Percentiles rank a stretch among this genome's conserved stretches.
These are phyloP conservation scores for Fusarium poae DNA, from an alignment of 2,329 filamentous ascomycete genomes.

Conservation along the genomic window DNA sequence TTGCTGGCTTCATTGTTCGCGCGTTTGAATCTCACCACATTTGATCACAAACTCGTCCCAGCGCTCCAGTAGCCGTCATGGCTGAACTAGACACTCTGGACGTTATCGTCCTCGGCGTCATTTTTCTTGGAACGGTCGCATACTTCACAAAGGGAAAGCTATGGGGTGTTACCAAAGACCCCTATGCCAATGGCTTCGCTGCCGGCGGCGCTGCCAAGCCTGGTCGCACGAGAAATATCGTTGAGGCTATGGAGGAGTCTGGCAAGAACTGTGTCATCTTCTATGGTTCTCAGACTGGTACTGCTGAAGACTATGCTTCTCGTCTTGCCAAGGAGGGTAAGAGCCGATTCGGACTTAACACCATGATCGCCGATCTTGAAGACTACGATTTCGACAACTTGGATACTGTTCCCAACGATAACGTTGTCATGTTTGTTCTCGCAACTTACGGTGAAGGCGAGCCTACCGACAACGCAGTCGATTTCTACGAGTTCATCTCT, in stretches of 20 bases:
- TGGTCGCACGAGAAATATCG: conserved; percentile 88
- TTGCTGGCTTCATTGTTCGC: neutral
- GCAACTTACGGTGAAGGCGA: conserved; percentile 99
- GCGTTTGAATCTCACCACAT: neutral
- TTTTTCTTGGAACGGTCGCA: conserved; percentile 88
- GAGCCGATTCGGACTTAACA: conserved; percentile 94
- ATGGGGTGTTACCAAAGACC: conserved; percentile 90
- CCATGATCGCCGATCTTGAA: conserved; percentile 97
- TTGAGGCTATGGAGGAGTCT: conserved; percentile 95
- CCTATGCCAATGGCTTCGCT: conserved; percentile 82
- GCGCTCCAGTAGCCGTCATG: conserved; percentile 68
- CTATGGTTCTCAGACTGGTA: conserved; percentile 98
- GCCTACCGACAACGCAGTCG: conserved; percentile 97
- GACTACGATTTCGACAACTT: conserved; percentile 98
- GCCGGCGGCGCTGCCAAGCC: conserved; percentile 79
- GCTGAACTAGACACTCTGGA: conserved; percentile 97
- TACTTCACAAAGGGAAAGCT: conserved; percentile 98
- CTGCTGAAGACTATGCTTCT: conserved; percentile 97
- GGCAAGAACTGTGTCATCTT: conserved; percentile 98
- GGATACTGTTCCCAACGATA: conserved; percentile 88
- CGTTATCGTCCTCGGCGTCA: conserved; percentile 86
- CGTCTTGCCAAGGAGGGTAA: conserved; percentile 97
- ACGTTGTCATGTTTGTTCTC: conserved; percentile 93
- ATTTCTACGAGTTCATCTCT: conserved; percentile 97
- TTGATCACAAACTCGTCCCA: conserved; percentile 16